These are phyloP conservation scores for Hyaloperonospora brassicae DNA, from an alignment of 352 stramenopile species.

Conservation along the genomic window DNA sequence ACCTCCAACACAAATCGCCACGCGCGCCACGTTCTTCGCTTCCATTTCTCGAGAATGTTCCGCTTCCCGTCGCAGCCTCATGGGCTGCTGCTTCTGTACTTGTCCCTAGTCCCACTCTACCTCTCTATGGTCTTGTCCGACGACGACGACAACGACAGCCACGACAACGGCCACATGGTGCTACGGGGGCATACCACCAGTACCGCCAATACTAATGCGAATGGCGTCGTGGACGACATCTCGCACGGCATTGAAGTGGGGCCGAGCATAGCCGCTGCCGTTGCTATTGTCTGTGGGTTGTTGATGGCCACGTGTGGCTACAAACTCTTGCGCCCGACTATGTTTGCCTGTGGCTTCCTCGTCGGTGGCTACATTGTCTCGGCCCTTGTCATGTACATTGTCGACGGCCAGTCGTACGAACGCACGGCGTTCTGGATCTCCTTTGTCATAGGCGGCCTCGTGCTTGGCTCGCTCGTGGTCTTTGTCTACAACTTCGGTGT, in stretches of 20 bases:
- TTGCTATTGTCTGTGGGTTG: conserved; percentile 37
- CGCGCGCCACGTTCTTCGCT: too few relatives aligned
- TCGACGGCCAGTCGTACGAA: conserved; percentile 38
- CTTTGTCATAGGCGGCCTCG: conserved; percentile 41
- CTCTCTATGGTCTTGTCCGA: too few relatives aligned
- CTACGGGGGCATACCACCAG: too few relatives aligned
- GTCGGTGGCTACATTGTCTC: conserved; percentile 43
- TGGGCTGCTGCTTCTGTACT: too few relatives aligned
- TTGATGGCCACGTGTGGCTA: conserved; percentile 37
- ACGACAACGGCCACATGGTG: too few relatives aligned
- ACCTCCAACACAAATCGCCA: too few relatives aligned
- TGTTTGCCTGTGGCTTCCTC: conserved; percentile 57
- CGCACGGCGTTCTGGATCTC: conserved; percentile 41
- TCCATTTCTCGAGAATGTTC: too few relatives aligned
- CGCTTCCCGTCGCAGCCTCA: too few relatives aligned
- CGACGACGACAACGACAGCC: too few relatives aligned
- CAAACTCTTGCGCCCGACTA: conserved; percentile 45
- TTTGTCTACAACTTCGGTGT: conserved; percentile 42
- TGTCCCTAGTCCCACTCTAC: too few relatives aligned
- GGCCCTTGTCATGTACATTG: conserved; percentile 32
- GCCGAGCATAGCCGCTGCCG: conserved; percentile 27
- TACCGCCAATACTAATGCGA: too few relatives aligned
- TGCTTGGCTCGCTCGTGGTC: conserved; percentile 44
- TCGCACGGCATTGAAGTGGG: conserved; percentile 23
- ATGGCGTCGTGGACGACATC: too few relatives aligned